Evolutionary conservation across 139 green algal species (phyloP), one percentile per base, ranked within the genome.

Genomic region (Astrephomene gubernaculifera): DNA sequence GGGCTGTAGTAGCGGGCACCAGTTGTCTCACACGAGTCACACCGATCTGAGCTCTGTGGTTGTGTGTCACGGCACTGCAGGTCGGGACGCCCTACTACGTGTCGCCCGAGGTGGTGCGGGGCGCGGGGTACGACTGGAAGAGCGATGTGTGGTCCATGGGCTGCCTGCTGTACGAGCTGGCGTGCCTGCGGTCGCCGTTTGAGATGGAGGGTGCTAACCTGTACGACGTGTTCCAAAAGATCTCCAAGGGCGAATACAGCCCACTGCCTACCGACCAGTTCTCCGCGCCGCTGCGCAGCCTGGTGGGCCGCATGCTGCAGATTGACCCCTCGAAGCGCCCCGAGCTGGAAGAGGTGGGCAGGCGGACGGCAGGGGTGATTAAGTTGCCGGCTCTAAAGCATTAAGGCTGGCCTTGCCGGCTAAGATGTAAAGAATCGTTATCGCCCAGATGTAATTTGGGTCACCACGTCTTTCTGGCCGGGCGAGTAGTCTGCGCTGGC

Each of bases 81-180:
- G 90, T 93, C 5, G 91, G 91, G 44, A 94, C 91, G 22, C 91
- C 91, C 4, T 94, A 93, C 86, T 94, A 94, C 86, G 87, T 93
- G 33, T 93, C 90, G 0, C 91, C 91, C 19, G 91, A 94, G 87
- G 89, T 92, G 19, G 87, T 94, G 4, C 79, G 85, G 2, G 91
- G 89, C 43, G 82, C 85, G 2, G 88, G 88, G n/a, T 92, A 94
- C 68, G 91, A 94, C 87, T 94, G 90, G 89, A 92, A 92, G 85
- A 88, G 71, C 38, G 91, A 94, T 61, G 90, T 94, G 86, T 94
- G 91, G 91, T 89, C 76, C 71, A 79, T 92, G 82, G 91, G 91
- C 38, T 94, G 91, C 78, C 75, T 94, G 82, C 79, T 94, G 71
- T 94, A 94, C 68, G 91, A 94, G 86, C 85, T 94, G 45, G 87